phyloP scores from a whole-genome alignment of 2,329 filamentous ascomycete genomes.

The Aspergillus calidoustus region DNA sequence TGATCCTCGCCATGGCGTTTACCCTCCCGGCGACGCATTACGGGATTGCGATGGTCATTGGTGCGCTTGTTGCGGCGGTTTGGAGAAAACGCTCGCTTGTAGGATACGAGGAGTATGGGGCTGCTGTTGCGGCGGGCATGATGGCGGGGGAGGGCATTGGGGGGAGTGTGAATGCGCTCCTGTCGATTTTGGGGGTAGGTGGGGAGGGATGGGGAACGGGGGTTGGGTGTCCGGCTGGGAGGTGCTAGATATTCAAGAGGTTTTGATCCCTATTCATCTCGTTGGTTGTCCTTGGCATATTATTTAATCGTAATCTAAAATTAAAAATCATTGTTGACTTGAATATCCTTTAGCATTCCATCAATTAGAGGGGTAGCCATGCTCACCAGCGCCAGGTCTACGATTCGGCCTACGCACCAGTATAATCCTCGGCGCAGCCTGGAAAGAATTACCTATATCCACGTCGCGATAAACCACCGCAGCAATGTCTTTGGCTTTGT shows the following conservation, averaged over 20 bases:
- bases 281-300: too few relatives aligned
- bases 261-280: too few relatives aligned
- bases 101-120: slow-evolving; percentile 6
- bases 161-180: background rate
- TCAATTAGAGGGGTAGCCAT: too few relatives aligned
- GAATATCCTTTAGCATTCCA: too few relatives aligned
- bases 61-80: background rate
- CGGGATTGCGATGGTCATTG: slow-evolving; percentile 6
- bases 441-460: too few relatives aligned
- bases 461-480: too few relatives aligned
- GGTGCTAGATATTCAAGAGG: background rate
- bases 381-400: too few relatives aligned
- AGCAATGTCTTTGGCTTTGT: too few relatives aligned
- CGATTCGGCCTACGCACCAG: too few relatives aligned
- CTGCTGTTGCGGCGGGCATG: slow-evolving; percentile 6
- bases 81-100: background rate
- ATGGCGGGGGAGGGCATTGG: slow-evolving; percentile 16
- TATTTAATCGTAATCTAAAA: too few relatives aligned
- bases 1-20: slow-evolving; percentile 15
- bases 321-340: too few relatives aligned
- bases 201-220: background rate
- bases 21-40: slow-evolving; percentile 8
- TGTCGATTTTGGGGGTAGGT: background rate
- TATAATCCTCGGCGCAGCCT: too few relatives aligned
- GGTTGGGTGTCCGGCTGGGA: slow-evolving; percentile 6